These are phyloP conservation scores for Medicago lupulina DNA, from an alignment of 306 rosid genomes.

Conservation along the genomic window DNA sequence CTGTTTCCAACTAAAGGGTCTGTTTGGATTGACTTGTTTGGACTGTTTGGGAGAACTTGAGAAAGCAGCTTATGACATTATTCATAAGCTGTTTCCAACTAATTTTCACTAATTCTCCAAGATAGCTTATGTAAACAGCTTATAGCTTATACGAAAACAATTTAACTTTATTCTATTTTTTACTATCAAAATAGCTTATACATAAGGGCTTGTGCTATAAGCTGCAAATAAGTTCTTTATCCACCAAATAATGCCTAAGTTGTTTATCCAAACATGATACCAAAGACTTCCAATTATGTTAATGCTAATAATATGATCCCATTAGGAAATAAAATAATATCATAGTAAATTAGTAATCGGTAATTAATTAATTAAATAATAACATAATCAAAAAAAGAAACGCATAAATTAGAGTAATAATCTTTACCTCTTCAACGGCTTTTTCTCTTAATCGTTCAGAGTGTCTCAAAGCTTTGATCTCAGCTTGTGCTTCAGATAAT, in stretches of 20 bases:
- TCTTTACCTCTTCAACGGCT: conserved; percentile 88
- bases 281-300: conserved; percentile 2
- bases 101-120: too few relatives aligned
- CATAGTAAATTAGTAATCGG: not conserved
- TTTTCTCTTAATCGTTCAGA: conserved; percentile 95
- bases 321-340: conserved; percentile 12
- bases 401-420: conserved; percentile 1
- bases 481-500: conserved; percentile 89
- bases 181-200: too few relatives aligned
- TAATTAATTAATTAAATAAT: not conserved
- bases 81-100: too few relatives aligned
- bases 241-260: not conserved
- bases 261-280: not conserved
- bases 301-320: conserved; percentile 14
- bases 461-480: conserved; percentile 88
- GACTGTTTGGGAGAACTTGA: too few relatives aligned
- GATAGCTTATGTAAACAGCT: too few relatives aligned
- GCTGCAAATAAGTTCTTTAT: too few relatives aligned
- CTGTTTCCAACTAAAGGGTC: too few relatives aligned
- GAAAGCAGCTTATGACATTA: too few relatives aligned
- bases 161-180: too few relatives aligned
- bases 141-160: too few relatives aligned
- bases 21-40: too few relatives aligned
- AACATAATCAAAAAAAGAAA: not conserved
- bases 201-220: too few relatives aligned